Evolutionary conservation across 2,329 filamentous ascomycete species (phyloP).

Genomic region (Pseudopyricularia cyperi): DNA sequence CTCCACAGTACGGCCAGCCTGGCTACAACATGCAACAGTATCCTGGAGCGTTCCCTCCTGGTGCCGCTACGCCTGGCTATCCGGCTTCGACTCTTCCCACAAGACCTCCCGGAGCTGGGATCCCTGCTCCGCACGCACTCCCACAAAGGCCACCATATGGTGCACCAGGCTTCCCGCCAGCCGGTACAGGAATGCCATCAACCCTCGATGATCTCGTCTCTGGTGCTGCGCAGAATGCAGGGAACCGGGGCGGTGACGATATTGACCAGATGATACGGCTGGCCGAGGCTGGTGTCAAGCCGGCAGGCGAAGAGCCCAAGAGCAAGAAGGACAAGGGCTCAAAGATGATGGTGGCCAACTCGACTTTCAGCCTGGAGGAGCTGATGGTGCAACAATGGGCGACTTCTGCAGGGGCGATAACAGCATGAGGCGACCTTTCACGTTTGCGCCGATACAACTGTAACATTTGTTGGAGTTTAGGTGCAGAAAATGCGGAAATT

Average conservation of each 20-base stretch:
- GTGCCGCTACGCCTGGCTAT: neutral
- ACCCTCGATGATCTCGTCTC: constrained; percentile 34
- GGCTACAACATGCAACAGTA: constrained; percentile 12
- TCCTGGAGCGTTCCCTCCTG: neutral
- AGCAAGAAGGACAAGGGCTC: constrained; percentile 36
- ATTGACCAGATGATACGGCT: constrained; percentile 54
- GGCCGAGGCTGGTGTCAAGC: constrained; percentile 48
- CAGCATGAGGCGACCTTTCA: neutral
- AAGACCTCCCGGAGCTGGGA: constrained; percentile 26
- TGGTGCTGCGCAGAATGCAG: constrained; percentile 20
- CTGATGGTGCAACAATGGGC: constrained; percentile 51
- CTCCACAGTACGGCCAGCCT: constrained; percentile 17
- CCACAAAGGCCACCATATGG: constrained; percentile 16
- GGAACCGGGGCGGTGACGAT: constrained; percentile 31
- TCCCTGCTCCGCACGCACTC: constrained; percentile 9
- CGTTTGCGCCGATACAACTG: neutral
- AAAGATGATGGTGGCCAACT: constrained; percentile 71
- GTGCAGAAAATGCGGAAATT: neutral
- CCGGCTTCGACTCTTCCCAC: constrained; percentile 23
- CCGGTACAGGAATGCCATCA: constrained; percentile 21
- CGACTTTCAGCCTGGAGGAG: constrained; percentile 74
- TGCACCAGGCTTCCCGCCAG: constrained; percentile 16
- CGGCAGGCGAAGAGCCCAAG: constrained; percentile 40
- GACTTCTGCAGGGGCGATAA: neutral
- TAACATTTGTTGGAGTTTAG: neutral